phyloP scores from a whole-genome alignment of 1,284 basidiomycete genomes.

The Hypsizygus ulmarius region DNA sequence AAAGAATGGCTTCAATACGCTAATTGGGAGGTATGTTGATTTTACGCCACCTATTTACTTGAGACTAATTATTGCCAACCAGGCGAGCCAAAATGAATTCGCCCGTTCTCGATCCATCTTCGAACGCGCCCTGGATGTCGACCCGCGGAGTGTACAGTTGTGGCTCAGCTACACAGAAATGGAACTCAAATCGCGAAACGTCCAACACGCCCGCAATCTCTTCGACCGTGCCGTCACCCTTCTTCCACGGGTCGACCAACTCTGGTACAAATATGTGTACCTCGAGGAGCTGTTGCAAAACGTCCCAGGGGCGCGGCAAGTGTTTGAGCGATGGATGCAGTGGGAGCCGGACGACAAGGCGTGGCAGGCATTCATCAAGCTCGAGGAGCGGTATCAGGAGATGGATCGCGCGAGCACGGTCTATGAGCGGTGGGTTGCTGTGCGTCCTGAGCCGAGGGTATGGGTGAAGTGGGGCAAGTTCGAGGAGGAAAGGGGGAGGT shows the following conservation, averaged over 20 bases:
- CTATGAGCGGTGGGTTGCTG: slow-evolving; percentile 93
- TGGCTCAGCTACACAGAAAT: slow-evolving; percentile 99
- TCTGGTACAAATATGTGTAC: slow-evolving; percentile 99
- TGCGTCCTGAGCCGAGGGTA: slow-evolving; percentile 90
- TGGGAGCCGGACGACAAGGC: slow-evolving; percentile 99
- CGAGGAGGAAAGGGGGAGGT: slow-evolving; percentile 85
- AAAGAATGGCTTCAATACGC: slow-evolving; percentile 84
- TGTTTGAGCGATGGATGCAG: slow-evolving; percentile 99
- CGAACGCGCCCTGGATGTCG: slow-evolving; percentile 95
- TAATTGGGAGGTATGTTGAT: slow-evolving; percentile 67
- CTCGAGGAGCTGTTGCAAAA: slow-evolving; percentile 97
- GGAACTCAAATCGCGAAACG: slow-evolving; percentile 96
- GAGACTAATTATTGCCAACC: slow-evolving; percentile 16
- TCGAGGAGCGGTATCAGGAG: slow-evolving; percentile 94
- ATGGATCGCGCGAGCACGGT: slow-evolving; percentile 88
- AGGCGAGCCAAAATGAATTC: slow-evolving; percentile 97
- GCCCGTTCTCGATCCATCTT: slow-evolving; percentile 92
- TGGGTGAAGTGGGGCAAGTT: slow-evolving; percentile 99
- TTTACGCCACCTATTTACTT: not conserved
- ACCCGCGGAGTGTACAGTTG: slow-evolving; percentile 83
- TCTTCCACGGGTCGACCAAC: slow-evolving; percentile 90
- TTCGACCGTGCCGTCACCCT: slow-evolving; percentile 96
- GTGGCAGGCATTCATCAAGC: slow-evolving; percentile 97
- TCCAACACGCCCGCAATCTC: slow-evolving; percentile 94
- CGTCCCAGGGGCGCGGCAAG: slow-evolving; percentile 91